Evolutionary conservation across 768 basidiomycete genomes (phyloP).

Genomic region (Punctularia strigosozonata): DNA sequence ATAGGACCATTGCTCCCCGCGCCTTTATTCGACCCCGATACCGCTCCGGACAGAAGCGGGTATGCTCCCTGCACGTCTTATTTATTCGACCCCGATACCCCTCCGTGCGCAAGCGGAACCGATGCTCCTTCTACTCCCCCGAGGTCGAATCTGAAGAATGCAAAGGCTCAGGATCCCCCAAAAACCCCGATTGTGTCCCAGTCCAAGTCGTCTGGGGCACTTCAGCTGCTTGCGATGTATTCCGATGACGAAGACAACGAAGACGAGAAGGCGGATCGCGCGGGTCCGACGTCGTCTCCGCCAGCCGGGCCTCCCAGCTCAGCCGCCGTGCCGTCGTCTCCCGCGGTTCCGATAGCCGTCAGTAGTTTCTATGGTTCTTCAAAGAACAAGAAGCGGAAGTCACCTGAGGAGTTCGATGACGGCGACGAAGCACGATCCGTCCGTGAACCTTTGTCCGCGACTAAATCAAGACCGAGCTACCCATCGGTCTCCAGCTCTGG

Average conservation of each 20-base stretch:
- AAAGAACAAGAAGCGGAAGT: conserved; percentile 29
- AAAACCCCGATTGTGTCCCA: conserved; percentile 37
- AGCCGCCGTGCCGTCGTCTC: conserved; percentile 17
- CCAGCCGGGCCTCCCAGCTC: conserved; percentile 15
- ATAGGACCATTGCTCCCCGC: conserved; percentile 61
- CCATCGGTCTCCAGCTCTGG: neutral
- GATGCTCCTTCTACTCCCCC: conserved; percentile 4
- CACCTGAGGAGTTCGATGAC: conserved; percentile 20
- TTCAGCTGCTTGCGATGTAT: conserved; percentile 28
- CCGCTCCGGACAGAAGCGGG: conserved; percentile 12
- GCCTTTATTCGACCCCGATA: too few species aligned
- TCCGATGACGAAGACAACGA: conserved; percentile 27
- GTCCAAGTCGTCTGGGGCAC: conserved; percentile 19
- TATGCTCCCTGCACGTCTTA: too few species aligned
- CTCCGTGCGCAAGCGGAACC: conserved; percentile 11
- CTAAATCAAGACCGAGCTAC: too few species aligned
- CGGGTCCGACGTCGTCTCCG: neutral
- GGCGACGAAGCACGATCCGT: conserved; percentile 12
- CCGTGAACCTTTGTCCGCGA: conserved; percentile 6
- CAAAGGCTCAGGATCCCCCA: conserved; percentile 37
- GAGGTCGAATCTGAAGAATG: conserved; percentile 13
- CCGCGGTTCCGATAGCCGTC: conserved; percentile 20
- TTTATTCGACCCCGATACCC: conserved; percentile 28
- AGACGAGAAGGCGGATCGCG: conserved; percentile 5
- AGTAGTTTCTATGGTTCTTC: conserved; percentile 24